Percentiles rank a stretch among this genome's conserved stretches.
These are phyloP conservation scores for Kodamaea ohmeri DNA, from an alignment of 1,139 yeast species.

Conservation along the genomic window DNA sequence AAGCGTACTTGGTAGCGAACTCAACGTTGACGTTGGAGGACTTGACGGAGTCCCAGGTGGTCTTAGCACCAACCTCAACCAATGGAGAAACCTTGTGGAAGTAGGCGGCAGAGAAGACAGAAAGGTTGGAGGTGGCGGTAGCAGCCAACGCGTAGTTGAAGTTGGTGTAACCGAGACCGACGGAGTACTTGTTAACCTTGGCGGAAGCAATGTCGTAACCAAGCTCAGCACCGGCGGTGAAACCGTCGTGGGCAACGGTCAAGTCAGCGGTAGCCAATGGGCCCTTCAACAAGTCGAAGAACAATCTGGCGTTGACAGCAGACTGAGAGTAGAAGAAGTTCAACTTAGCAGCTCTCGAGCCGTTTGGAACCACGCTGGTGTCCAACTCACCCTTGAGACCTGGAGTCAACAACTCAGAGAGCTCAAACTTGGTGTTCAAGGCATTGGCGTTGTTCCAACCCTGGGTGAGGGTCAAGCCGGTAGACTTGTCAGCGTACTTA, in stretches of 20 bases:
- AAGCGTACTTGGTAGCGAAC: conserved; percentile 91
- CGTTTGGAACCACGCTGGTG: conserved; percentile 84
- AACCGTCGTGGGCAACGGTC: conserved; percentile 93
- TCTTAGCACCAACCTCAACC: conserved; percentile 97
- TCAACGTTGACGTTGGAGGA: conserved; percentile 76
- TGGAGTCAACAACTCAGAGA: conserved; percentile 88
- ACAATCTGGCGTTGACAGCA: conserved; percentile 89
- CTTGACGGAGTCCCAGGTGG: conserved; percentile 84
- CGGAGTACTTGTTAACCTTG: conserved; percentile 89
- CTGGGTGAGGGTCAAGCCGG: conserved; percentile 92
- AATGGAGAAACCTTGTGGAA: conserved; percentile 91
- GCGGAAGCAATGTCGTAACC: conserved; percentile 95
- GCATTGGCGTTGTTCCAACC: conserved; percentile 97
- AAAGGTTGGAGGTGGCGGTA: conserved; percentile 85
- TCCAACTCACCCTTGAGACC: conserved; percentile 93
- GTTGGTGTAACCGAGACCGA: conserved; percentile 91
- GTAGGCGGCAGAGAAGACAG: conserved; percentile 92
- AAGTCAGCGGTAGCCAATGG: conserved; percentile 94
- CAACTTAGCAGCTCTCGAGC: conserved; percentile 85
- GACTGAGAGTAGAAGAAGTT: conserved; percentile 92
- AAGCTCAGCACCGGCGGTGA: conserved; percentile 95
- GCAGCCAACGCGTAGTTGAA: conserved; percentile 86
- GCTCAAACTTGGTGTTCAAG: conserved; percentile 89
- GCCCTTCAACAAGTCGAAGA: conserved; percentile 93
- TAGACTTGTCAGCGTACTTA: conserved; percentile 87